These are phyloP conservation scores for Penstemon barbatus DNA, from an alignment of 257 asterid genomes.

Conservation along the genomic window DNA sequence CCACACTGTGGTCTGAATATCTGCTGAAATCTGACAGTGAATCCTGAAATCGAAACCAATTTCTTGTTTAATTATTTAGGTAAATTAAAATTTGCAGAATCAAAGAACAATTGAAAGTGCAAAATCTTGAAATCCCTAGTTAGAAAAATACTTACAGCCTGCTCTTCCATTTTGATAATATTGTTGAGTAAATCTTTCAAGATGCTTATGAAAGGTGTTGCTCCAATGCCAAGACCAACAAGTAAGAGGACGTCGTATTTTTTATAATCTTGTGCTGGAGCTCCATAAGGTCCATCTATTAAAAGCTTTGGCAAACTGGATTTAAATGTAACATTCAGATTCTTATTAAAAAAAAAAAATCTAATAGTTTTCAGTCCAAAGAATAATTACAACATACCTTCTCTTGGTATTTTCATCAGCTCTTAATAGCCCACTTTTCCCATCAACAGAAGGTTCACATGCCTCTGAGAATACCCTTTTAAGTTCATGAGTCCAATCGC, in stretches of 20 bases:
- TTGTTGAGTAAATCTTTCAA: conserved; percentile 81
- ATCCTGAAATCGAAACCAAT: conserved; percentile 51
- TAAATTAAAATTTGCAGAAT: neutral
- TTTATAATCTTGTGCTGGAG: conserved; percentile 90
- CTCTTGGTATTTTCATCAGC: conserved; percentile 87
- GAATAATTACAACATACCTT: conserved; percentile 38
- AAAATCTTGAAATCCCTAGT: neutral
- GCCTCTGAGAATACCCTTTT: conserved; percentile 85
- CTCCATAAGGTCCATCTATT: conserved; percentile 98
- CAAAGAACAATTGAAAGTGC: neutral
- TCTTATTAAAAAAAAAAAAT: conserved; percentile 13
- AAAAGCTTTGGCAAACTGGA: conserved; percentile 90
- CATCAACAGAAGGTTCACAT: conserved; percentile 69
- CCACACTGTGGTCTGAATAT: conserved; percentile 58
- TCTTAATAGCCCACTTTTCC: conserved; percentile 86
- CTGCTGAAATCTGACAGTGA: conserved; percentile 62
- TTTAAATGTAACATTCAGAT: conserved; percentile 28
- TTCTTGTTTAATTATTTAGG: neutral
- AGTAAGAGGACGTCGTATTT: conserved; percentile 86
- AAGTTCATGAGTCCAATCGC: conserved; percentile 97
- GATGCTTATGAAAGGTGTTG: conserved; percentile 93
- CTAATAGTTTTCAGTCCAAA: neutral
- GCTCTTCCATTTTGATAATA: conserved; percentile 83
- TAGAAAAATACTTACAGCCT: conserved; percentile 55
- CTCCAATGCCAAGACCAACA: conserved; percentile 97